These are phyloP conservation scores for Mycena pura DNA, from an alignment of 768 basidiomycete genomes.

Conservation along the genomic window DNA sequence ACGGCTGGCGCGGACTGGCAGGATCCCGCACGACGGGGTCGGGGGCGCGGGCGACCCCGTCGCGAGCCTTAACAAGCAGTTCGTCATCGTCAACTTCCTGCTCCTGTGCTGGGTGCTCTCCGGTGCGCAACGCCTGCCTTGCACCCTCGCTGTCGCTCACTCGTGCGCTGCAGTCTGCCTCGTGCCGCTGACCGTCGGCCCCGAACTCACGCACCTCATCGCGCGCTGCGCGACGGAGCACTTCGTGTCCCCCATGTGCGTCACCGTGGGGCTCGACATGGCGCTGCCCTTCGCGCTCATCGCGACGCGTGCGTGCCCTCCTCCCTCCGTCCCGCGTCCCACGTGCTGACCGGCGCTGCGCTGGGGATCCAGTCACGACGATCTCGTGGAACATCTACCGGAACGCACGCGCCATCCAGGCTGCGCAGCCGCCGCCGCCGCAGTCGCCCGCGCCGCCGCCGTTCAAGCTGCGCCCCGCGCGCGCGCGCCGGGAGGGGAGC, in stretches of 20 bases:
- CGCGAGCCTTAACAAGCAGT: conserved; percentile 23
- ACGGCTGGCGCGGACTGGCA: not conserved
- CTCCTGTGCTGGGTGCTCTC: conserved; percentile 20
- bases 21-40: conserved; percentile 15
- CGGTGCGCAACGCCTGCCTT: conserved; percentile 2
- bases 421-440: not conserved
- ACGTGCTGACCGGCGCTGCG: not conserved
- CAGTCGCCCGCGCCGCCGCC: not conserved
- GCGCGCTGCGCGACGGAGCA: not conserved
- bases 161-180: not conserved
- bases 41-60: conserved; percentile 14
- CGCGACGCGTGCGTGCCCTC: conserved; percentile 12
- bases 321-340: not conserved
- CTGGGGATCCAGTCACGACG: not conserved
- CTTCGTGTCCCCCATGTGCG: conserved; percentile 14
- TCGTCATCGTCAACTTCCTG: conserved; percentile 24
- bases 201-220: not conserved
- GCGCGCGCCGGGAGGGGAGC: no score
- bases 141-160: not conserved
- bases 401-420: not conserved
- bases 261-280: conserved; percentile 20
- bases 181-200: conserved; percentile 17
- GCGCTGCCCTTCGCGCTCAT: conserved; percentile 14
- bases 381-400: conserved; percentile 12
- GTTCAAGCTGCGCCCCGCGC: conserved; percentile 4